A percentile compares a stretch with the other conserved stretches of the same genome.
phyloP scores from a whole-genome alignment of 1,284 basidiomycete species.

The Binderoboletus segoi region DNA sequence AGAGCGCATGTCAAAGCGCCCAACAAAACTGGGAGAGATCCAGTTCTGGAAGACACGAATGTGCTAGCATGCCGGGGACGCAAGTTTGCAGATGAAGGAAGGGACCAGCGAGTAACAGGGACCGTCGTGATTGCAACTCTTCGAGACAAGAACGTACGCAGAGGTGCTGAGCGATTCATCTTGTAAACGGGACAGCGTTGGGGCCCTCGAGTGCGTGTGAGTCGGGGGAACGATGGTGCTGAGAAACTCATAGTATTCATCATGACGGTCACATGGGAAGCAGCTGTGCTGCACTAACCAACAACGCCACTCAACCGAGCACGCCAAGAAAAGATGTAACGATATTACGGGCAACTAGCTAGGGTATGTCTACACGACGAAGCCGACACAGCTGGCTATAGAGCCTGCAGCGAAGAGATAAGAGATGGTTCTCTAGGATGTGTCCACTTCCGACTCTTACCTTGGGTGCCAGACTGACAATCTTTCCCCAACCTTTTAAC shows the following conservation, averaged over 20 bases:
- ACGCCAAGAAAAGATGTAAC: neutral
- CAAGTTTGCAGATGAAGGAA: neutral
- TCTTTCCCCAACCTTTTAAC: constrained; percentile 94
- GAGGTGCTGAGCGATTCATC: constrained; percentile 19
- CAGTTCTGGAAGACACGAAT: neutral
- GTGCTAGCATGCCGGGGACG: constrained; percentile 17
- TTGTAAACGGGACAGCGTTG: too few species aligned
- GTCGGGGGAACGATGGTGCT: neutral
- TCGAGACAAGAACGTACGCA: constrained; percentile 6
- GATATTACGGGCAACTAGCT: constrained; percentile 1
- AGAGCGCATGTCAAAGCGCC: constrained; percentile 29
- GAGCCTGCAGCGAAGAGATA: constrained; percentile 12
- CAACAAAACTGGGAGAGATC: constrained; percentile 14
- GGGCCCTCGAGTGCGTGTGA: neutral
- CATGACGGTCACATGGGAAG: too few species aligned
- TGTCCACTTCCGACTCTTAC: constrained; percentile 45
- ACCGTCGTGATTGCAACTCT: neutral
- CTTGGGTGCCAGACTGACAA: constrained; percentile 90
- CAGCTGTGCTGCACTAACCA: too few species aligned
- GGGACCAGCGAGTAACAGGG: neutral
- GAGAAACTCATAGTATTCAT: too few species aligned
- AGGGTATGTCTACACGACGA: constrained; percentile 19
- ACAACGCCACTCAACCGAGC: neutral
- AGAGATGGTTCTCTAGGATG: neutral
- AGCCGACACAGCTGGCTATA: constrained; percentile 13